Base-by-base conservation (phyloP, 192 early-diverging fungal species). In the Mycoemilia scoparia region DNA sequence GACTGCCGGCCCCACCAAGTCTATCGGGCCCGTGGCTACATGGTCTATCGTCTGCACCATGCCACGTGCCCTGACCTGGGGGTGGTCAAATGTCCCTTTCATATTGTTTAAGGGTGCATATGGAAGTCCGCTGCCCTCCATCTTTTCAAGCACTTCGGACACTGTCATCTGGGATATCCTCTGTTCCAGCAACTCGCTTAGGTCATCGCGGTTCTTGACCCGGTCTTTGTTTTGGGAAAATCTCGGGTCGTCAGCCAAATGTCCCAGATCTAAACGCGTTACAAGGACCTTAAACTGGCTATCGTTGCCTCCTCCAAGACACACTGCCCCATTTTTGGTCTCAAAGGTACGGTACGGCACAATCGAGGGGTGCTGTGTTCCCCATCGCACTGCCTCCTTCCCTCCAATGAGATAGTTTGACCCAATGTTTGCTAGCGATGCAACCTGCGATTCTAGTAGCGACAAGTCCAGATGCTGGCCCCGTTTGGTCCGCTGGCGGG, bases 241-340 rank as follows among this genome's bases (percentile, higher is more conserved):
- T 7, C 57, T 36, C 0, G 49, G 38, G 21, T 79, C 60, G 0
- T 43, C 27, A 0, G 55, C 11, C n/a, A 90, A 39, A 4, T 70
- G 34, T 0, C 45, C 45, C 4, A 51, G 39, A 4, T 54, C 64
- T 4, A 92, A 48, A 2, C 39, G 45, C 0, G 46, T 24, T 43
- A 74, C 80, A 4, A 95, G 59, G 16, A 55, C 74, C 21, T 32
- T 41, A 49, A 86, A 95, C 39, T 95, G 90, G 0, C 46, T 43
- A 55, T 95, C 80, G 57, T 89, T 95, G 1, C 87, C 90, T 1
- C 83, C 80, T 2, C 91, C 91, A 35, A 96, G 67, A 52, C 90
- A 79, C 22, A 96, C 67, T 48, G 65, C 61, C 3, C 76, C 77
- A 51, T 91, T 80, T 9, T 37, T 59, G 6, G 81, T 89, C 0